Base-by-base conservation (phyloP, 1,284 basidiomycete species). In the Inonotus hispidus region DNA sequence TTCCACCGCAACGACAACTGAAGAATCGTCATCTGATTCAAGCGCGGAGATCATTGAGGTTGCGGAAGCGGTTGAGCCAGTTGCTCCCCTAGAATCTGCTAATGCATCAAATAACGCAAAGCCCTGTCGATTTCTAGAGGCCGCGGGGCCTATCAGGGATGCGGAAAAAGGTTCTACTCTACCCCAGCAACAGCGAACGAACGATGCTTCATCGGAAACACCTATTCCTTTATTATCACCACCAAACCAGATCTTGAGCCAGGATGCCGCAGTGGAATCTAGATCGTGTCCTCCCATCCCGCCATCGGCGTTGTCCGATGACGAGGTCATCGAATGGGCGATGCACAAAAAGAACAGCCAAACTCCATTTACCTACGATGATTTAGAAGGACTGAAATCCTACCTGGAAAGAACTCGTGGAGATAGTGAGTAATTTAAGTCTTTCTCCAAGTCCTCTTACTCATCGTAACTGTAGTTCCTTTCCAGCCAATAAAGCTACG, bases 401-500 rank as follows among this genome's bases (percentile, higher is more conserved):
- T 23, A 62, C 16, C 21, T 56, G 10, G 54, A 63, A 23, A 63
- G 46, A 23, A 63, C 43, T n/a, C 41, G 21, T 21, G 50, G 47
- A 39, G 71, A 76, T 67, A 72, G 77, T 77, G 61, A 29, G 70
- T 29, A 6, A 37, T 11, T 32, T 29, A 6, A 37, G 8, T 32
- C 52, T 29, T 49, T 38, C 25, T 4, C 7, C 19, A 8, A 5
- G 27, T 43, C 8, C n/a, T 25, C 29, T n/a, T 4, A 47, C 10
- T 41, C 29, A 55, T 35, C 21, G 37, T 19, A n/a, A 19, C 7
- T 41, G 38, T 41, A 67, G 70, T 66, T 67, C 72, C 65, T 69
- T 76, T 74, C 59, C 71, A 71, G 50, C 72, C 71, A 2, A 79
- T 82, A 64, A 82, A 82, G 0, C 86, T 87, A 72, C 79, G 83